Conservation (phyloP, 2,329 filamentous ascomycete species). For the Aspergillus thermomutatus region DNA sequence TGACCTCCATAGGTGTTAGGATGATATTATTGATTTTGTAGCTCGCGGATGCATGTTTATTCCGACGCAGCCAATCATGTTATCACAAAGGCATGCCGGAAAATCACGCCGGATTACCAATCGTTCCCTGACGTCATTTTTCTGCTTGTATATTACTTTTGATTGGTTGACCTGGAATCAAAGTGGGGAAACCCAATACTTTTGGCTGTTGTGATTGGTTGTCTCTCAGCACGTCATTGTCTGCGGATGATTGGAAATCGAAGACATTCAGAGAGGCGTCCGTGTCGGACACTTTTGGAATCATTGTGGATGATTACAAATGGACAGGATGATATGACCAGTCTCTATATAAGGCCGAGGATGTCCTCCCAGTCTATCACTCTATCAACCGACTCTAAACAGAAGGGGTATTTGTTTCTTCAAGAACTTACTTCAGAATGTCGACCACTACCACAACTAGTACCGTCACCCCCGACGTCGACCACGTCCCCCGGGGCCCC, state of each 20-base stretch:
- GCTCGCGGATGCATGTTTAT: too few relatives aligned
- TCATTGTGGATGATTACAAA: not conserved
- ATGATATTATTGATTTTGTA: too few relatives aligned
- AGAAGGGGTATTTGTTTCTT: not conserved
- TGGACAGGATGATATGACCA: not conserved
- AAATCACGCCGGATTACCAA: not conserved
- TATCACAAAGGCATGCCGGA: not conserved
- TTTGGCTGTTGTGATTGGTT: not conserved
- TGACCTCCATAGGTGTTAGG: too few relatives aligned
- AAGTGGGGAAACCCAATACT: not conserved
- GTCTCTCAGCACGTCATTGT: not conserved
- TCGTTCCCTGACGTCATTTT: not conserved
- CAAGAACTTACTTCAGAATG: not conserved
- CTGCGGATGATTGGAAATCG: not conserved
- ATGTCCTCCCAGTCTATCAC: not conserved
- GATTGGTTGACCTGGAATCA: not conserved
- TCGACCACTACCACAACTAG: not conserved
- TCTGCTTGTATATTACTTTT: not conserved
- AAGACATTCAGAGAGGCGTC: not conserved
- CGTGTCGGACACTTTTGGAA: not conserved
- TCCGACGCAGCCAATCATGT: not conserved
- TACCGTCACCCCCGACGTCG: not conserved
- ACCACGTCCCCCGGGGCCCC: conserved; percentile 54
- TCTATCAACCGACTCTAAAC: not conserved
- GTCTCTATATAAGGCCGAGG: not conserved